phyloP scores from a whole-genome alignment of 495 filamentous ascomycete species.

The Podospora tetraspora region DNA sequence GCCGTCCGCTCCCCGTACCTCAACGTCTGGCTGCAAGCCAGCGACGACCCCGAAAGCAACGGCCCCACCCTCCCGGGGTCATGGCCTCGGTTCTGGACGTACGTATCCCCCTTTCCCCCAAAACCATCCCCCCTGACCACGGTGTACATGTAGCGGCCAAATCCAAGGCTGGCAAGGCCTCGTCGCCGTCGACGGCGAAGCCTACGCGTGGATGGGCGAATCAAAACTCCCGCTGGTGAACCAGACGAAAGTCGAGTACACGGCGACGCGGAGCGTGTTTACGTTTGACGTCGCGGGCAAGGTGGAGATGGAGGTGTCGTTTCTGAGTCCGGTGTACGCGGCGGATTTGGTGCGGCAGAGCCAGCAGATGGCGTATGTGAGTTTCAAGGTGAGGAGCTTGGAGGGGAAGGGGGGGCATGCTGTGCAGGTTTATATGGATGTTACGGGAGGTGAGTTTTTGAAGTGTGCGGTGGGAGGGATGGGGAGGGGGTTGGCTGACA shows the following conservation, averaged over 20 bases:
- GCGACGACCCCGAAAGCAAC: slow-evolving; percentile 14
- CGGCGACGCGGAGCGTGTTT: slow-evolving; percentile 81
- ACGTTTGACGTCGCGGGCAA: slow-evolving; percentile 65
- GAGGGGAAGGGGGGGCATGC: slow-evolving; percentile 54
- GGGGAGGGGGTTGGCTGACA: slow-evolving; percentile 28
- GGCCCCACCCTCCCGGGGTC: slow-evolving; percentile 19
- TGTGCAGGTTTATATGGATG: slow-evolving; percentile 78
- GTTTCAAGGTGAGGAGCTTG: slow-evolving; percentile 51
- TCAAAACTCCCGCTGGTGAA: slow-evolving; percentile 44
- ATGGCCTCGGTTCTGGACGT: slow-evolving; percentile 31
- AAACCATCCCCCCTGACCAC: slow-evolving; percentile 28
- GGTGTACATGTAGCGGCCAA: slow-evolving; percentile 54
- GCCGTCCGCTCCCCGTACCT: slow-evolving; percentile 27
- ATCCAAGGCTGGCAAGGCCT: slow-evolving; percentile 73
- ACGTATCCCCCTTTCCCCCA: not conserved
- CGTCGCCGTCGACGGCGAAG: slow-evolving; percentile 45
- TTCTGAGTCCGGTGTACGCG: slow-evolving; percentile 83
- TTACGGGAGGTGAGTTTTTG: slow-evolving; percentile 72
- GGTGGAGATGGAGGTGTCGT: slow-evolving; percentile 69
- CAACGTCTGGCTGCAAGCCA: slow-evolving; percentile 30
- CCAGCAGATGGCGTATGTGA: slow-evolving; percentile 81
- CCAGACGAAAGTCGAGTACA: slow-evolving; percentile 61
- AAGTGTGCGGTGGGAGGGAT: slow-evolving; percentile 4
- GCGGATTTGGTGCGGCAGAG: slow-evolving; percentile 81
- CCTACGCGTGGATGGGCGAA: slow-evolving; percentile 60